Base-by-base conservation (phyloP, 768 basidiomycete genomes). In the Leccinum arenicola region DNA sequence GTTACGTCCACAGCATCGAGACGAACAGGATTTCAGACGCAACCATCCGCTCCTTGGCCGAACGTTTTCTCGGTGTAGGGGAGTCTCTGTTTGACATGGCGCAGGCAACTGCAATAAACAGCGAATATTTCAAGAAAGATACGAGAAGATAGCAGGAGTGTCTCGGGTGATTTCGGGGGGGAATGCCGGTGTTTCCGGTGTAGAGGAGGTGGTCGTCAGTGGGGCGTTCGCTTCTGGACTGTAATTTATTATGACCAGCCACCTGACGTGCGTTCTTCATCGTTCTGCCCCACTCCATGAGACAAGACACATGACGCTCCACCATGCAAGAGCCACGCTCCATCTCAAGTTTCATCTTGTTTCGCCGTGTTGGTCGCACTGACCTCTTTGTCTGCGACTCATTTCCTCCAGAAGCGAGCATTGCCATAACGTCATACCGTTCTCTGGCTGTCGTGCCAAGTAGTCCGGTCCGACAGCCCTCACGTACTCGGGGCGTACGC, bases 41-140 rank as follows among this genome's bases (percentile, higher is more conserved):
- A 2, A 94, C 89, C 9, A 61, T 87, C 14, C 88, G 90, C 52
- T 82, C 85, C 17, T 74, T 92, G 10, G 86, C 91, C 3, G 91
- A 97, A 66, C 84, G 81, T 58, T 95, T 93, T 70, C 80, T 98
- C 53, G 84, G 87, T 36, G 78, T 94, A 25, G 96, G 96, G 54
- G 96, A 98, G 75, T 85, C 88, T 4, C 74, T 96, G 35, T 98
- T 96, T 76, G 91, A 93, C 69, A 82, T 94, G 73, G 77, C 89
- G 36, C 88, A 94, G 67, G 87, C 85, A 11, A 85, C 87, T 3
- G 92, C 86, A n/a, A 91, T 97, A 61, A 93, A 89, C 71, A 95
- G 88, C 70, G 65, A 78, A 9, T 97, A 91, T 69, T 98, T 91
- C 78, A 88, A 82, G 78, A 82, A 80, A 67, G 78, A 82, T 54